Evolutionary conservation across 2,329 filamentous ascomycete genomes (phyloP).

Genomic region (Ramichloridium luteum): DNA sequence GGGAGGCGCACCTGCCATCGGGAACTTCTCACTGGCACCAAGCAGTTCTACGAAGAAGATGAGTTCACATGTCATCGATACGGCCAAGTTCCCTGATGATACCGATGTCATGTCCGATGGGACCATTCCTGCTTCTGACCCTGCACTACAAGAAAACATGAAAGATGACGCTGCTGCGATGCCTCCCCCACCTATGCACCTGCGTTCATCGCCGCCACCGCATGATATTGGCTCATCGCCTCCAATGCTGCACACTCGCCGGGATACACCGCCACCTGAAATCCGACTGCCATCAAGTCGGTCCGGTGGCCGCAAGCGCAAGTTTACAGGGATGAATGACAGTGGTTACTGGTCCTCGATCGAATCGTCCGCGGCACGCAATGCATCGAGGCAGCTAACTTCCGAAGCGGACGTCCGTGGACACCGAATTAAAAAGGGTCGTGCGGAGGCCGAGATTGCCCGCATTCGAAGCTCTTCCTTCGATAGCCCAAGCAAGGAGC

Average conservation of each 20-base stretch:
- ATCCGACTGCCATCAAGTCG: constrained; percentile 53
- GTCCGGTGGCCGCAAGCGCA: constrained; percentile 56
- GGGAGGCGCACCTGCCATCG: constrained; percentile 28
- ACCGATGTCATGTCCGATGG: constrained; percentile 40
- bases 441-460: constrained; percentile 91
- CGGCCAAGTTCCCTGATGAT: constrained; percentile 39
- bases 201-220: constrained; percentile 58
- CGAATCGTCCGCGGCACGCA: constrained; percentile 75
- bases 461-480: constrained; percentile 85
- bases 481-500: constrained; percentile 68
- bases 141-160: constrained; percentile 36
- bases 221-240: constrained; percentile 80
- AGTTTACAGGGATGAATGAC: constrained; percentile 71
- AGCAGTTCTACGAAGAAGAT: constrained; percentile 18
- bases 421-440: constrained; percentile 60
- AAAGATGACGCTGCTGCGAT: constrained; percentile 28
- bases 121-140: constrained; percentile 40
- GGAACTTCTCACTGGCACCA: constrained; percentile 25
- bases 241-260: constrained; percentile 57
- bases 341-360: constrained; percentile 96
- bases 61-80: constrained; percentile 32
- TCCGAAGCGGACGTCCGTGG: constrained; percentile 64
- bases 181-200: constrained; percentile 32
- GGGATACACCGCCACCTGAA: constrained; percentile 64
- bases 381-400: constrained; percentile 48